A percentile compares a stretch with the other conserved stretches of the same genome.
phyloP scores from a whole-genome alignment of 345 rosid genomes.

The Passiflora organensis region DNA sequence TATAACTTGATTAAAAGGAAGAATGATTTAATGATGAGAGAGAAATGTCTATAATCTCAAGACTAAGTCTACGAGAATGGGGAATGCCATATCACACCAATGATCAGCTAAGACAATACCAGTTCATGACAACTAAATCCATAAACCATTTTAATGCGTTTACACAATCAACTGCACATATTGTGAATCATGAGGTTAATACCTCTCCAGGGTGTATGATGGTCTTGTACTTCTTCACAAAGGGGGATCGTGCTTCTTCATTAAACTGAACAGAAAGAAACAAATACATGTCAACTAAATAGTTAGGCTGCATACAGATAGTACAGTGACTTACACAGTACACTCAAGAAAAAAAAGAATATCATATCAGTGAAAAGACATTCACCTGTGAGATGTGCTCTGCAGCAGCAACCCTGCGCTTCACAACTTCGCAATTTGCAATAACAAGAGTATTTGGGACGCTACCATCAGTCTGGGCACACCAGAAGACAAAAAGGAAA shows the following conservation, averaged over 20 bases:
- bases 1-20: background rate
- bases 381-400: conserved; percentile 77
- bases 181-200: conserved; percentile 3
- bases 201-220: conserved; percentile 99
- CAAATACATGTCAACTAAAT: background rate
- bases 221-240: conserved; percentile 97
- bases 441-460: conserved; percentile 91
- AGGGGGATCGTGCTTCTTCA: conserved; percentile 98
- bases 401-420: conserved; percentile 78
- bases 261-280: conserved; percentile 53
- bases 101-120: too few relatives aligned
- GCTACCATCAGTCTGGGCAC: conserved; percentile 73
- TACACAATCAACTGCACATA: too few relatives aligned
- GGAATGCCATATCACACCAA: too few relatives aligned
- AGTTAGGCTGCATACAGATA: background rate
- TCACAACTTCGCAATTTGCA: conserved; percentile 78
- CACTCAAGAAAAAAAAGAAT: background rate
- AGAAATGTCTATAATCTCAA: background rate
- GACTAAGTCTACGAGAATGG: conserved; percentile 8
- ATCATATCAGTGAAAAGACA: background rate
- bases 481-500: conserved; percentile 5
- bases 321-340: background rate
- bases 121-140: conserved; percentile 13
- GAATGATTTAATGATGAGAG: background rate
- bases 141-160: background rate